Evolutionary conservation across 163 green algal genomes (phyloP).

Genomic region (Prototheca cutis): DNA sequence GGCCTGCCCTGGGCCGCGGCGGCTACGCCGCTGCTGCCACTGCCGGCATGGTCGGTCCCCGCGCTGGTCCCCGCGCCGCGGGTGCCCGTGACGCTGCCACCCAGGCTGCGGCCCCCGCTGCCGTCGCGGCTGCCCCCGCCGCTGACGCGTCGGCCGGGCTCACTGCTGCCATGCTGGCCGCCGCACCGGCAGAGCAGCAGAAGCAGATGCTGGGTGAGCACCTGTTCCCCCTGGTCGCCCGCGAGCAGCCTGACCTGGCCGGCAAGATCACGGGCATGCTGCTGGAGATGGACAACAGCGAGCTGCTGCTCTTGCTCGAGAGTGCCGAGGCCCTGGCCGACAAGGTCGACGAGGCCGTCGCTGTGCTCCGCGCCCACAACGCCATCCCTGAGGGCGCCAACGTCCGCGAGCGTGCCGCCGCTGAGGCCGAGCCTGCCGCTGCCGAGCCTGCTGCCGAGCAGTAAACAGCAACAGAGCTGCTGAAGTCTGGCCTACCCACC

Average conservation of each 20-base stretch:
- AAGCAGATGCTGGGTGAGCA: constrained; percentile 92
- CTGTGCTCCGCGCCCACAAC: constrained; percentile 74
- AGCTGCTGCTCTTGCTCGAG: constrained; percentile 95
- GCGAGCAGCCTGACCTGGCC: constrained; percentile 70
- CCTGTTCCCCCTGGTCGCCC: constrained; percentile 83
- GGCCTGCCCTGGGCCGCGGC: constrained; percentile 5
- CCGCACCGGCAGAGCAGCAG: constrained; percentile 67
- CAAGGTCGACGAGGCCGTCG: constrained; percentile 84
- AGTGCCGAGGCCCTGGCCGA: constrained; percentile 52
- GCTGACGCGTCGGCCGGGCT: constrained; percentile 27
- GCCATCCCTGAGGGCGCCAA: constrained; percentile 49
- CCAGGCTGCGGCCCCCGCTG: too few relatives aligned
- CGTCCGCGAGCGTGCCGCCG: constrained; percentile 5
- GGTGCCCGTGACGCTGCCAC: too few relatives aligned
- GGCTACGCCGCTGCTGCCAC: constrained; percentile 5
- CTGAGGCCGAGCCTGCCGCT: neutral
- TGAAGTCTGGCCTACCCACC: too few relatives aligned
- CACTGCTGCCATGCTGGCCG: constrained; percentile 46
- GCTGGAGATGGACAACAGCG: constrained; percentile 76
- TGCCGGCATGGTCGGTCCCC: constrained; percentile 9
- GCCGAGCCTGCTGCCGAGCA: too few relatives aligned
- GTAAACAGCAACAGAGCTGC: too few relatives aligned
- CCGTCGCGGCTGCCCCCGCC: constrained; percentile 10
- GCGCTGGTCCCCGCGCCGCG: neutral
- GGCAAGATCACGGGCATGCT: constrained; percentile 99